Conservation (phyloP, 148 eudicot genomes). For the Simmondsia chinensis region DNA sequence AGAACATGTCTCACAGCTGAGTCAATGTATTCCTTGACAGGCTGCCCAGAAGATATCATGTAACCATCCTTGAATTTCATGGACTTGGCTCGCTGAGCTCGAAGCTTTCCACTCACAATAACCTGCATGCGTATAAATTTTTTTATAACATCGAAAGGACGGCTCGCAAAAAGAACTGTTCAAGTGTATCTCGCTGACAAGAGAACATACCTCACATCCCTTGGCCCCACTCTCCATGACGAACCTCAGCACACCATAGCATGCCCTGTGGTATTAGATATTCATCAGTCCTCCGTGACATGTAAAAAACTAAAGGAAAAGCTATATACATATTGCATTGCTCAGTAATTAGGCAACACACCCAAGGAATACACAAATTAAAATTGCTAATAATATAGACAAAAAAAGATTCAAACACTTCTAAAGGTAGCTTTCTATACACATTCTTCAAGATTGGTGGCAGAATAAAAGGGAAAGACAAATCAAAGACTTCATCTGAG, state of each 20-base stretch:
- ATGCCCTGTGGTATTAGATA: conserved; percentile 24
- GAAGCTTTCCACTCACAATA: conserved; percentile 50
- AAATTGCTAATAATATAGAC: not conserved
- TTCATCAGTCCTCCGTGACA: not conserved
- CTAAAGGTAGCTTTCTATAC: too few relatives aligned
- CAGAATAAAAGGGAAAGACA: too few relatives aligned
- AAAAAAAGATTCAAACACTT: too few relatives aligned
- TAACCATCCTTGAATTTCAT: conserved; percentile 55
- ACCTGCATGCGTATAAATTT: conserved; percentile 13
- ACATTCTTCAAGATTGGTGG: too few relatives aligned
- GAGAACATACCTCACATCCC: conserved; percentile 44
- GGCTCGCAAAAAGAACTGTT: too few relatives aligned
- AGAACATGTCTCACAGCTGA: conserved; percentile 49
- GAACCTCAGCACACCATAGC: conserved; percentile 52
- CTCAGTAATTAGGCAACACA: too few relatives aligned
- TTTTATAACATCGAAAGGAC: too few relatives aligned
- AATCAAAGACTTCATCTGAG: too few relatives aligned
- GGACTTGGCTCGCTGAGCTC: conserved; percentile 49
- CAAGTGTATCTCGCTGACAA: too few relatives aligned
- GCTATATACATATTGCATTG: too few relatives aligned
- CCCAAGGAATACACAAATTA: too few relatives aligned
- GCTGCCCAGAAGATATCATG: conserved; percentile 54
- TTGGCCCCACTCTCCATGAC: conserved; percentile 55
- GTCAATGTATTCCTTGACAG: conserved; percentile 41
- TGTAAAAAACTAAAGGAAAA: not conserved